Percentiles rank a stretch among this genome's conserved stretches.
phyloP scores from a whole-genome alignment of 805 yeast genomes.

The Priceomyces castillae region DNA sequence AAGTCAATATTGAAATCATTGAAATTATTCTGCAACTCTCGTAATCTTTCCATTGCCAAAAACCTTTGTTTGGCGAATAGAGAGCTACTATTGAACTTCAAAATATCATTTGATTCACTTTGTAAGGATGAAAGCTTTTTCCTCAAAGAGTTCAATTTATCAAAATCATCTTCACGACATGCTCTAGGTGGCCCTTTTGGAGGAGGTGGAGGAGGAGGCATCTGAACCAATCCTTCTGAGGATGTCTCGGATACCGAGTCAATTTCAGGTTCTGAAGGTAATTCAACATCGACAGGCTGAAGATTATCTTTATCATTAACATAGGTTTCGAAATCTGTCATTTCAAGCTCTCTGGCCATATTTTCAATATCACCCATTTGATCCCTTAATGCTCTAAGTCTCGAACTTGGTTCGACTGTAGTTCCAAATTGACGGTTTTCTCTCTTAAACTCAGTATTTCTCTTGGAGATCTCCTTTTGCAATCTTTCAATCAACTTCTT shows the following conservation, averaged over 20 bases:
- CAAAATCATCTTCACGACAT: constrained; percentile 49
- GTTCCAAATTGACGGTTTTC: constrained; percentile 48
- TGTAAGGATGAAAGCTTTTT: constrained; percentile 61
- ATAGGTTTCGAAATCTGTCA: constrained; percentile 66
- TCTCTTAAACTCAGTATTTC: constrained; percentile 45
- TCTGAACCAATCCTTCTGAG: constrained; percentile 16
- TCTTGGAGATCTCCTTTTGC: constrained; percentile 45
- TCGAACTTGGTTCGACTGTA: constrained; percentile 70
- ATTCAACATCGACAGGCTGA: constrained; percentile 6
- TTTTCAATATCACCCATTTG: constrained; percentile 82
- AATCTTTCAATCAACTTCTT: constrained; percentile 39
- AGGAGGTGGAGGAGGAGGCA: constrained; percentile 17
- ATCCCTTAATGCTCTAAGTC: constrained; percentile 71
- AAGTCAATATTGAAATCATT: constrained; percentile 64
- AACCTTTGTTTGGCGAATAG: constrained; percentile 57
- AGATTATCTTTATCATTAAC: constrained; percentile 6
- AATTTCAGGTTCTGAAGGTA: constrained; percentile 17
- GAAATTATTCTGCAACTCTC: constrained; percentile 65
- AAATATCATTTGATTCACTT: constrained; percentile 71
- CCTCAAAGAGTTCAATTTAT: constrained; percentile 53
- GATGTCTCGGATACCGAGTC: constrained; percentile 11
- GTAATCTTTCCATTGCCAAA: constrained; percentile 68
- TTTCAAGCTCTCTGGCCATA: constrained; percentile 83
- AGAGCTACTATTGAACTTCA: constrained; percentile 64
- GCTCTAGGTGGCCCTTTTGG: constrained; percentile 37